Conservation (phyloP, 2,329 filamentous ascomycete genomes). For the Sporothrix inflata region DNA sequence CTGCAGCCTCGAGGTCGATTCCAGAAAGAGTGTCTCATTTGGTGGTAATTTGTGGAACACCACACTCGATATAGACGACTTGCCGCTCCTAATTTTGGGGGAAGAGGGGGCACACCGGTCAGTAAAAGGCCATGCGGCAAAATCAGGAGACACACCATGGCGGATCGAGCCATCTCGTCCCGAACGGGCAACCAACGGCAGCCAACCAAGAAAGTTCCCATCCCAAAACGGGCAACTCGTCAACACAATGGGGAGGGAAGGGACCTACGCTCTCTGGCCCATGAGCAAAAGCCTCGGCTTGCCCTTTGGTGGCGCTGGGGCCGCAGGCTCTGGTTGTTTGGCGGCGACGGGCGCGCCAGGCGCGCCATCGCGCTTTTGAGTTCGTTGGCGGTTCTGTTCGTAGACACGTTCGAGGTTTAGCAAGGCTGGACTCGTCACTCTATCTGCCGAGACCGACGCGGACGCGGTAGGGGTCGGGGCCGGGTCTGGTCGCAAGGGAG, state of each 20-base stretch:
- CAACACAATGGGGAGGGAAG: background rate
- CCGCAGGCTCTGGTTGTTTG: constrained; percentile 45
- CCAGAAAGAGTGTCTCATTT: constrained; percentile 92
- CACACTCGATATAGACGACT: constrained; percentile 97
- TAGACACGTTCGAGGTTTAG: constrained; percentile 66
- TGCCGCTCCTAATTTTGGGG: constrained; percentile 73
- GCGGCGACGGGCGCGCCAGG: constrained; percentile 27
- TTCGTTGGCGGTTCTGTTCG: constrained; percentile 61
- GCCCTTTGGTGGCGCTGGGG: constrained; percentile 57
- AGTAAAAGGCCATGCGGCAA: background rate
- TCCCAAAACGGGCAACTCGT: background rate
- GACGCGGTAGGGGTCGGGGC: background rate
- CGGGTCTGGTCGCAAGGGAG: background rate
- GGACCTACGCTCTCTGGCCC: constrained; percentile 83
- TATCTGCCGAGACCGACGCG: constrained; percentile 31
- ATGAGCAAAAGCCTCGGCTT: constrained; percentile 90
- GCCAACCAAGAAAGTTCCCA: background rate
- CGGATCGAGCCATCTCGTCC: constrained; percentile 10
- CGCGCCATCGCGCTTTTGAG: constrained; percentile 52
- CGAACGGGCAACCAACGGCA: too few species aligned
- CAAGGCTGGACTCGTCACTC: constrained; percentile 58
- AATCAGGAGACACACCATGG: constrained; percentile 26
- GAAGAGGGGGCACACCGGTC: background rate
- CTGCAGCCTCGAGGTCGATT: constrained; percentile 91
- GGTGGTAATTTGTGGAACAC: constrained; percentile 99